These are phyloP conservation scores for Cucurbita maxima DNA, from an alignment of 306 rosid species.

Conservation along the genomic window DNA sequence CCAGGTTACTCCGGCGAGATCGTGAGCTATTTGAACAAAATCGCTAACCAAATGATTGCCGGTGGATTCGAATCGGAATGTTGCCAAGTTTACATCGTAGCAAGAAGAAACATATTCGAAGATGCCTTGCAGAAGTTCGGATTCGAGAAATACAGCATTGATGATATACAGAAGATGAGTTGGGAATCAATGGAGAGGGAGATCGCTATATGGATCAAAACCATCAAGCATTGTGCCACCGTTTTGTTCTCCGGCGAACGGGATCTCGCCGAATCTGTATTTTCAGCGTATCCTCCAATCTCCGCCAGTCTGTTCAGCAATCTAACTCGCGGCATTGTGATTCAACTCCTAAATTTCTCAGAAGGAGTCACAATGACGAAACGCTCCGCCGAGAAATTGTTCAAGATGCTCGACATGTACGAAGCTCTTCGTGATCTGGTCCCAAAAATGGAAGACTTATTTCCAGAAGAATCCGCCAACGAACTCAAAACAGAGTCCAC, in stretches of 20 bases:
- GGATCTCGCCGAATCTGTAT: conserved; percentile 21
- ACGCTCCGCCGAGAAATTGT: conserved; percentile 44
- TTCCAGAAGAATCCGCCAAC: conserved; percentile 17
- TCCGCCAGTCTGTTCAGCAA: conserved; percentile 23
- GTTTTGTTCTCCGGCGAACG: conserved; percentile 30
- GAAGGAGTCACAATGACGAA: conserved; percentile 44
- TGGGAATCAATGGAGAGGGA: conserved; percentile 40
- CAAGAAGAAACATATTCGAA: conserved; percentile 30
- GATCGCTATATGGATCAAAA: conserved; percentile 36
- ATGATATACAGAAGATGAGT: conserved; percentile 35
- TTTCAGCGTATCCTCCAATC: background rate
- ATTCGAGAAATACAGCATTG: conserved; percentile 41
- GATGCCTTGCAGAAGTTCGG: conserved; percentile 23
- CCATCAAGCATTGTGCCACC: conserved; percentile 18
- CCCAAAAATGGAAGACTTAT: conserved; percentile 11
- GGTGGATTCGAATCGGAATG: conserved; percentile 37
- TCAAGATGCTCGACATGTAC: conserved; percentile 51
- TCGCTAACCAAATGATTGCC: conserved; percentile 22
- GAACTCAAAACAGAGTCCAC: conserved; percentile 27
- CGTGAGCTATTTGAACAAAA: conserved; percentile 17
- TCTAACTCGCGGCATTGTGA: conserved; percentile 25
- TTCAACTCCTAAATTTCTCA: conserved; percentile 40
- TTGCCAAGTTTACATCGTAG: conserved; percentile 25
- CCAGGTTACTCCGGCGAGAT: conserved; percentile 33
- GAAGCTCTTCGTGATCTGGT: conserved; percentile 33